These are phyloP conservation scores for Danielia reshetovae DNA, from an alignment of 805 yeast genomes.

Conservation along the genomic window DNA sequence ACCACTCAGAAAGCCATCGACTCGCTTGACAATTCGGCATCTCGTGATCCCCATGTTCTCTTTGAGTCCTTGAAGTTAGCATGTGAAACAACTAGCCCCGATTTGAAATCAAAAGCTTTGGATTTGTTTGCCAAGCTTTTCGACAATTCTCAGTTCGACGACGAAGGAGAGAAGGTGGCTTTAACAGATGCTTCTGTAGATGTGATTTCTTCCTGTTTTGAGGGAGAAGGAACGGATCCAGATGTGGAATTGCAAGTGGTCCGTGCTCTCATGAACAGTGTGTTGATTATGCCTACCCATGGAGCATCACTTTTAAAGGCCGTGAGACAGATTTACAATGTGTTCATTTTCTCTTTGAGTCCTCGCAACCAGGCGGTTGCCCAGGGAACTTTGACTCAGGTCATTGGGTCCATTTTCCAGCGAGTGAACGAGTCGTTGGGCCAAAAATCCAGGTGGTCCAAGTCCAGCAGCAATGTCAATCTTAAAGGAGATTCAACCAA, in stretches of 20 bases:
- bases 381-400: constrained; percentile 91
- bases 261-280: constrained; percentile 85
- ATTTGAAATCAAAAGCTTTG: constrained; percentile 67
- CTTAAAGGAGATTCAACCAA: too few relatives aligned
- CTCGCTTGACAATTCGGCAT: constrained; percentile 29
- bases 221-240: constrained; percentile 89
- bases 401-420: constrained; percentile 81
- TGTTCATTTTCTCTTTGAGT: constrained; percentile 78
- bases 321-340: constrained; percentile 87
- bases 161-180: constrained; percentile 45
- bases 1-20: constrained; percentile 41
- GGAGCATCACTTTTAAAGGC: constrained; percentile 88
- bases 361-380: constrained; percentile 89
- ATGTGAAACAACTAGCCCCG: constrained; percentile 64
- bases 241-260: constrained; percentile 88
- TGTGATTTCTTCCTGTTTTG: constrained; percentile 79
- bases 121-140: constrained; percentile 86
- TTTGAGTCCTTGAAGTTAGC: constrained; percentile 76
- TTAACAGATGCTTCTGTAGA: constrained; percentile 80
- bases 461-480: constrained; percentile 18
- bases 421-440: constrained; percentile 40
- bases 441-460: constrained; percentile 5
- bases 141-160: constrained; percentile 76
- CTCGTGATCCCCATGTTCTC: constrained; percentile 48
- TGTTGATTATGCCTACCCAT: constrained; percentile 80